A percentile compares a stretch with the other conserved stretches of the same genome.
These are phyloP conservation scores for Boletus subparvulus DNA, from an alignment of 768 basidiomycete genomes.

Conservation along the genomic window DNA sequence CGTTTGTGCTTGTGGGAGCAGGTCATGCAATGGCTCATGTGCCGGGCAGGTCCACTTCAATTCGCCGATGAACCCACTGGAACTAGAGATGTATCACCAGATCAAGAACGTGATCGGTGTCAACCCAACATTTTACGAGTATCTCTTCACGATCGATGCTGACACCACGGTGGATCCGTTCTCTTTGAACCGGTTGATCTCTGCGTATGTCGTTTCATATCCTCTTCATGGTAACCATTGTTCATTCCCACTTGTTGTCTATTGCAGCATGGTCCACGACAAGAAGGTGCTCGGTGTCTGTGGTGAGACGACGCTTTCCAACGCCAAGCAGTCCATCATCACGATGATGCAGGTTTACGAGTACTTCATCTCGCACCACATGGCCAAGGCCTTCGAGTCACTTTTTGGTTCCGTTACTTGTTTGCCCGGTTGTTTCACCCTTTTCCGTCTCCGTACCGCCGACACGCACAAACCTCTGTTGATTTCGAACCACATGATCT, in stretches of 20 bases:
- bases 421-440: slow-evolving; percentile 97
- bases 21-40: background rate
- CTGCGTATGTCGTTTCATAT: slow-evolving; percentile 63
- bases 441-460: slow-evolving; percentile 91
- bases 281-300: slow-evolving; percentile 92
- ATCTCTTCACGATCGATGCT: slow-evolving; percentile 89
- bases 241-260: background rate
- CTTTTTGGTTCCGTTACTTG: slow-evolving; percentile 98
- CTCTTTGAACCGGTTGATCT: slow-evolving; percentile 87
- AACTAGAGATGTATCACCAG: slow-evolving; percentile 98
- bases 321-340: slow-evolving; percentile 91
- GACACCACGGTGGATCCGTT: slow-evolving; percentile 91
- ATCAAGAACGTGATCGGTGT: slow-evolving; percentile 99
- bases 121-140: slow-evolving; percentile 98
- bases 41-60: slow-evolving; percentile 86
- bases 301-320: slow-evolving; percentile 91
- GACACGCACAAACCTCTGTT: slow-evolving; percentile 95
- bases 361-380: slow-evolving; percentile 98
- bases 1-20: slow-evolving; percentile 4
- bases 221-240: background rate
- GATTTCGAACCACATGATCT: slow-evolving; percentile 85
- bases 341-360: slow-evolving; percentile 99
- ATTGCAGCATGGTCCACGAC: slow-evolving; percentile 89
- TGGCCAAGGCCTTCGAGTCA: slow-evolving; percentile 97
- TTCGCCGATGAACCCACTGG: slow-evolving; percentile 92